Evolutionary conservation across 495 filamentous ascomycete species (phyloP), one percentile per base, ranked within the genome.

Genomic region (Penicillium crystallinum): DNA sequence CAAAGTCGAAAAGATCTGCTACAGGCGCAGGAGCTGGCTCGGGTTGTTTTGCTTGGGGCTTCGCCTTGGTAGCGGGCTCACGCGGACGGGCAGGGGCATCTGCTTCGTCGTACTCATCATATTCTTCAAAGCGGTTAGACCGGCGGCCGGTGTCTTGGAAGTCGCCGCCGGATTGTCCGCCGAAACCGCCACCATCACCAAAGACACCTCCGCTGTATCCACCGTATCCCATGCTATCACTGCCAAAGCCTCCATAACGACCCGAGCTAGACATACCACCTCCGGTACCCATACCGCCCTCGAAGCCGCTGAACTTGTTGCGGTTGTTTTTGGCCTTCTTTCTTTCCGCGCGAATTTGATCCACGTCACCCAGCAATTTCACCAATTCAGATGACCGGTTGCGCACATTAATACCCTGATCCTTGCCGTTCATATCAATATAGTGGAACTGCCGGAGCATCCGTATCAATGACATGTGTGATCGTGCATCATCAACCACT

Each of bases 361-460:
- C 93, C 37, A 99, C 95, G 65, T 99, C 95, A 50, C 87, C 80
- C 27, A 99, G 80, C 30, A 99, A 78, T 54, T 99, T 95, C 14
- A 89, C 89, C 43, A 99, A 77, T 69, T 97, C 95, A 70, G 96
- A 96, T 27, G 92, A 89, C 38, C 95, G 84, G 67, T 97, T 97
- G 51, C 93, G 88, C 51, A 99, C 93, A 63, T 99, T 99, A 63
- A 97, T 83, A 56, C 93, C 93, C 70, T 97, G 95, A 64, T 99
- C 93, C 74, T 97, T 97, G 54, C 93, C 95, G 65, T 97, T 97
- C 64, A 77, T 77, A 59, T 97, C 93, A 67, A 99, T 97, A 68
- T 72, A 97, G 69, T 99, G 95, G 71, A 99, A 99, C 64, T 99
- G 93, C 47, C 93, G 88, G 34, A 99, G 82, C 95, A 97, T 99